Conservation (phyloP, 2,329 filamentous ascomycete genomes). For the Biscogniauxia sp. region DNA sequence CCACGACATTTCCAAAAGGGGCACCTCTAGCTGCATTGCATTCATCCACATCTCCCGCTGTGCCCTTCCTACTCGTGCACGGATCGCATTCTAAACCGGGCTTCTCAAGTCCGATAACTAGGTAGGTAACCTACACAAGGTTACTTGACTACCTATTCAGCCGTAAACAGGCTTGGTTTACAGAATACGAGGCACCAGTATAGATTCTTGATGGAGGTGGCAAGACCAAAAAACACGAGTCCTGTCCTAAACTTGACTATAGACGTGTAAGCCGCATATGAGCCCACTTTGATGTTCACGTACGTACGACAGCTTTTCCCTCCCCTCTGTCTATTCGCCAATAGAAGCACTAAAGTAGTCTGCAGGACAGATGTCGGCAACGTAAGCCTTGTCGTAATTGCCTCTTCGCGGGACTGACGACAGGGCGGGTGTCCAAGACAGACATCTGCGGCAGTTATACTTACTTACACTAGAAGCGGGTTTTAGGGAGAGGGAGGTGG, state of each 20-base stretch:
- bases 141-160: too few relatives aligned
- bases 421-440: too few relatives aligned
- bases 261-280: background rate
- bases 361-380: background rate
- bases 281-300: background rate
- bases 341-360: background rate
- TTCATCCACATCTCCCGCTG: too few relatives aligned
- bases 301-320: background rate
- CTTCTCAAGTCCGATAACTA: too few relatives aligned
- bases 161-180: background rate
- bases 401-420: too few relatives aligned
- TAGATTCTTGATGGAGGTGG: background rate
- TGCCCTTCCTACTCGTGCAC: too few relatives aligned
- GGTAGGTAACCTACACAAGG: too few relatives aligned
- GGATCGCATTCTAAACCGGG: too few relatives aligned
- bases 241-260: background rate
- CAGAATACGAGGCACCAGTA: background rate
- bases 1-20: too few relatives aligned
- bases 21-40: too few relatives aligned
- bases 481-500: background rate
- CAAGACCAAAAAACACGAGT: too few relatives aligned
- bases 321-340: background rate
- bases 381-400: background rate
- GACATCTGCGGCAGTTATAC: background rate
- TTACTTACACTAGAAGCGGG: too few relatives aligned